These are phyloP conservation scores for Hypoxylon fuscum DNA, from an alignment of 495 filamentous ascomycete species.

Conservation along the genomic window DNA sequence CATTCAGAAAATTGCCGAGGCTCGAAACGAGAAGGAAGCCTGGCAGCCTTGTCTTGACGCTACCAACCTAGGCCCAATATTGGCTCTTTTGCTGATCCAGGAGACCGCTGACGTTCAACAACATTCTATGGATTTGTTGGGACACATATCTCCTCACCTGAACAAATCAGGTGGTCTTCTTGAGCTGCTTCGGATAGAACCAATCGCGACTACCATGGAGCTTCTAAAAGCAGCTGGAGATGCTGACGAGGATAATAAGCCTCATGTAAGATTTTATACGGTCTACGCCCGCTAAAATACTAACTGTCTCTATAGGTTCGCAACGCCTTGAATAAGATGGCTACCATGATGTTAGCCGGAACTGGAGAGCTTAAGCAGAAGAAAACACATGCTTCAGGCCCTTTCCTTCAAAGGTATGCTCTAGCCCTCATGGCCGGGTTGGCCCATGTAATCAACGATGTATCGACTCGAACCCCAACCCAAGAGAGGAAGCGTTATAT, in stretches of 20 bases:
- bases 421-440: constrained; percentile 89
- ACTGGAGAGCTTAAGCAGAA: constrained; percentile 54
- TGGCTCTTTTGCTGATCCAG: constrained; percentile 81
- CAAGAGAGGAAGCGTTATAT: constrained; percentile 79
- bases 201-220: constrained; percentile 77
- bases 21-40: constrained; percentile 62
- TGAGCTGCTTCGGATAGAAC: constrained; percentile 77
- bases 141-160: constrained; percentile 73
- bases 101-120: constrained; percentile 70
- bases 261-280: constrained; percentile 47
- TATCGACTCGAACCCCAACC: constrained; percentile 61
- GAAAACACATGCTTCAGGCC: constrained; percentile 68
- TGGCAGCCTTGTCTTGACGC: constrained; percentile 58
- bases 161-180: constrained; percentile 66
- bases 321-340: constrained; percentile 73
- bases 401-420: constrained; percentile 86
- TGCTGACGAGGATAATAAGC: constrained; percentile 66
- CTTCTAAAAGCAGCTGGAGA: constrained; percentile 85
- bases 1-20: constrained; percentile 80
- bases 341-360: constrained; percentile 67
- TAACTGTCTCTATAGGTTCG: constrained; percentile 57
- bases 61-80: constrained; percentile 78
- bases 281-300: constrained; percentile 7
- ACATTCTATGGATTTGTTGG: constrained; percentile 72
- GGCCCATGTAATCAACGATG: constrained; percentile 81